Conservation (phyloP, 305 asterid genomes). For the Plantago rigida region DNA sequence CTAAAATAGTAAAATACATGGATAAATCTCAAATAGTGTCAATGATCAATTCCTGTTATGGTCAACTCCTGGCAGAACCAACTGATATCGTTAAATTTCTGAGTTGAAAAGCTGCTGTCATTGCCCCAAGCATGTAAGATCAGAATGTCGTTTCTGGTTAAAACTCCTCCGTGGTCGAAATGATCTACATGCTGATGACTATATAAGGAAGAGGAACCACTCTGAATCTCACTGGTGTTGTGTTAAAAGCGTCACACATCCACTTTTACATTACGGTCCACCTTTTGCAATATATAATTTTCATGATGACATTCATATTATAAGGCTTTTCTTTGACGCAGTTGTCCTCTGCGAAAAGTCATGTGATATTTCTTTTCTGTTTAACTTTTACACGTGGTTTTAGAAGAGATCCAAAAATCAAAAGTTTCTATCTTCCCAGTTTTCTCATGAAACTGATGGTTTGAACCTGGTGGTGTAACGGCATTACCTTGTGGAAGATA, state of each 20-base stretch:
- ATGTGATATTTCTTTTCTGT: neutral
- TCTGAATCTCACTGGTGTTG: neutral
- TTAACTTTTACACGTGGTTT: neutral
- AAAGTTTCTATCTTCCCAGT: neutral
- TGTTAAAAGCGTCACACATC: neutral
- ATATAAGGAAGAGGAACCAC: constrained; percentile 1
- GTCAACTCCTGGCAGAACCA: neutral
- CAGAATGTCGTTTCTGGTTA: neutral
- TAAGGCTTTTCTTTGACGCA: neutral
- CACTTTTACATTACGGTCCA: neutral
- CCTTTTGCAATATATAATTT: neutral
- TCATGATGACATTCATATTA: constrained; percentile 4
- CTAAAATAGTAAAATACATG: too few relatives aligned
- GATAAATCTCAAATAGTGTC: too few relatives aligned
- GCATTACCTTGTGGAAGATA: neutral
- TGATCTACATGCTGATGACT: neutral
- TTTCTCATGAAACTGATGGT: neutral
- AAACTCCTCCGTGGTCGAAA: too few relatives aligned
- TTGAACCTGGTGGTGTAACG: constrained; percentile 1
- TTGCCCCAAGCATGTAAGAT: neutral
- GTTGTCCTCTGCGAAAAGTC: neutral
- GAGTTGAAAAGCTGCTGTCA: neutral
- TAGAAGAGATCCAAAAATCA: neutral
- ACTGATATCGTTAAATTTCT: neutral
- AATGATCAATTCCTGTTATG: neutral